Conservation (phyloP, 2,329 filamentous ascomycete species). For the Nigrospora osmanthi region DNA sequence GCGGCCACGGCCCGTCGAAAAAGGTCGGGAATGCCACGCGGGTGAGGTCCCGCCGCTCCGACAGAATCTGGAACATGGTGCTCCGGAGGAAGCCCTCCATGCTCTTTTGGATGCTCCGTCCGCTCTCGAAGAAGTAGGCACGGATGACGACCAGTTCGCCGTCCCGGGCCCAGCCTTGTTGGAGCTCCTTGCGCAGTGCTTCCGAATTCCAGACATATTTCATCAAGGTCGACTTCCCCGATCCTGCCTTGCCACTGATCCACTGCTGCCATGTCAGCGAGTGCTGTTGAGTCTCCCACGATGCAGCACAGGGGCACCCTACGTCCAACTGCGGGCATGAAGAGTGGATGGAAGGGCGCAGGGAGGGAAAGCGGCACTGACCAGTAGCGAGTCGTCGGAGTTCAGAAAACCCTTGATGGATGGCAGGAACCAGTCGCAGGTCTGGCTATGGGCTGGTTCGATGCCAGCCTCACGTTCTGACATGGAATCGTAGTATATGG, state of each 20-base stretch:
- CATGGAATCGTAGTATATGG: background rate
- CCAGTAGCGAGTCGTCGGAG: background rate
- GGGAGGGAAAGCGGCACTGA: too few relatives aligned
- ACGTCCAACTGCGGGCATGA: background rate
- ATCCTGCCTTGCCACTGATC: conserved; percentile 10
- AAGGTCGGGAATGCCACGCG: conserved; percentile 7
- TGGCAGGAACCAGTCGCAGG: too few relatives aligned
- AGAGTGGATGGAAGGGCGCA: too few relatives aligned
- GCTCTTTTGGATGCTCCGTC: background rate
- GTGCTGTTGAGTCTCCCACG: conserved; percentile 4
- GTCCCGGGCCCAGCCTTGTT: background rate
- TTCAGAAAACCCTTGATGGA: background rate
- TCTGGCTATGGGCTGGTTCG: background rate
- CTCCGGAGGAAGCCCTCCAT: conserved; percentile 1
- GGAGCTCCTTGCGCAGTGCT: too few relatives aligned
- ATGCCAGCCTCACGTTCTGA: background rate
- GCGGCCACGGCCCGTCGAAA: conserved; percentile 18
- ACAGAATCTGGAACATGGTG: conserved; percentile 2
- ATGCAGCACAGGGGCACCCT: background rate
- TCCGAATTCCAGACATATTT: conserved; percentile 2
- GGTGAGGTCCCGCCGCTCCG: conserved; percentile 1
- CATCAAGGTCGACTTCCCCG: conserved; percentile 11
- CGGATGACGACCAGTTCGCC: background rate
- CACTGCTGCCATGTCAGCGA: conserved; percentile 4
- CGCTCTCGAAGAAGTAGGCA: background rate